phyloP scores from a whole-genome alignment of 805 yeast genomes.

The Clavispora vitiphila region DNA sequence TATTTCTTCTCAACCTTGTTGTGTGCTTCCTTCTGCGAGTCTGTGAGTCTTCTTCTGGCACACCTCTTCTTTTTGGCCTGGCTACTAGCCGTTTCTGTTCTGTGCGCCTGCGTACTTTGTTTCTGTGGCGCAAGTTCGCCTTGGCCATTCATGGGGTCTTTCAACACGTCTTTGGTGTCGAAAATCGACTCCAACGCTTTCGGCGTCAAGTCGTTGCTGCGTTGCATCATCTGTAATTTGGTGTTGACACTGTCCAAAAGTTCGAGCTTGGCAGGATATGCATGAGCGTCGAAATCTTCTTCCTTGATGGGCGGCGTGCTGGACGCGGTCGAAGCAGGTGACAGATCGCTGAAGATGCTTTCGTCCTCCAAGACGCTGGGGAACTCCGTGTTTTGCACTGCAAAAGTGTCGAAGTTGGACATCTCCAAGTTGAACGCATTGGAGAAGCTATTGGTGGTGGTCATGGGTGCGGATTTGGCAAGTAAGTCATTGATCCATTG shows the following conservation, averaged over 20 bases:
- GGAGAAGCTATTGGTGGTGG: constrained; percentile 13
- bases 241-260: constrained; percentile 14
- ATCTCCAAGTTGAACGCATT: constrained; percentile 2
- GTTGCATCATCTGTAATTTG: constrained; percentile 14
- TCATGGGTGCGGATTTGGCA: constrained; percentile 16
- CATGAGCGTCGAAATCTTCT: constrained; percentile 1
- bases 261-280: neutral
- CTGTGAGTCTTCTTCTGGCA: constrained; percentile 51
- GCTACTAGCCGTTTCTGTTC: constrained; percentile 1
- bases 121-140: constrained; percentile 1
- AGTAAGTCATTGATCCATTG: constrained; percentile 19
- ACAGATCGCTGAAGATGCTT: constrained; percentile 7
- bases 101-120: constrained; percentile 1
- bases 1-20: constrained; percentile 69
- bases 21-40: constrained; percentile 64
- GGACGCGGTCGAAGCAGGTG: constrained; percentile 5
- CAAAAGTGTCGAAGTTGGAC: constrained; percentile 1
- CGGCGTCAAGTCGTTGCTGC: constrained; percentile 17
- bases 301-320: constrained; percentile 8
- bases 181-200: constrained; percentile 24
- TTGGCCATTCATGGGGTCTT: constrained; percentile 10
- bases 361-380: constrained; percentile 8
- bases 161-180: constrained; percentile 25
- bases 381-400: constrained; percentile 2
- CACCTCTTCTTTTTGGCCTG: constrained; percentile 32